Conservation (phyloP, 495 filamentous ascomycete species). For the Aspergillus mulundensis region DNA sequence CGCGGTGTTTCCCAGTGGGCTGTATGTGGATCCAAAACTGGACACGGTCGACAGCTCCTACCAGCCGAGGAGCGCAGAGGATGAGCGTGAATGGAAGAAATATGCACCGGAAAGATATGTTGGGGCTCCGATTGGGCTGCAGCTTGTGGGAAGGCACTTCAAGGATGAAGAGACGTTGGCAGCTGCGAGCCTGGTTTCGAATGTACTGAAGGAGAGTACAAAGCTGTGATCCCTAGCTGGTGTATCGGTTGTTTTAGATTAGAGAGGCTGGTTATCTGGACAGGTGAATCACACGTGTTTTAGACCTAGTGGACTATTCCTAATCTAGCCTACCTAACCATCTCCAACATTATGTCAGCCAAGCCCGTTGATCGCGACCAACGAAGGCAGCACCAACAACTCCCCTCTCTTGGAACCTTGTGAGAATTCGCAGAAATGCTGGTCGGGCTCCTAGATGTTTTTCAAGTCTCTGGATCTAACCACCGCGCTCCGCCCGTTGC, state of each 20-base stretch:
- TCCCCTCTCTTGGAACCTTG: neutral
- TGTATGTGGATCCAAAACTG: conserved; percentile 40
- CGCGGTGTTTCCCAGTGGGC: conserved; percentile 50
- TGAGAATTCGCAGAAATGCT: conserved; percentile 37
- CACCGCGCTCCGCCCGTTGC: conserved; percentile 84
- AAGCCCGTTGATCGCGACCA: neutral
- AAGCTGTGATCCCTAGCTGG: neutral
- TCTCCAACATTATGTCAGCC: conserved; percentile 12
- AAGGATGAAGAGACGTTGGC: conserved; percentile 41
- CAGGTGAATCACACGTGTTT: too few species aligned
- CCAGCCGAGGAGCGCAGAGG: conserved; percentile 26
- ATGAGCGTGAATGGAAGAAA: conserved; percentile 39
- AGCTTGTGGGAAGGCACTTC: conserved; percentile 46
- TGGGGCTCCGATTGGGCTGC: conserved; percentile 48
- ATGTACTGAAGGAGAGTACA: conserved; percentile 16
- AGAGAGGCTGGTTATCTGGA: neutral
- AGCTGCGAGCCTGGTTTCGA: conserved; percentile 30
- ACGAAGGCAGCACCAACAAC: neutral
- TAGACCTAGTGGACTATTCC: too few species aligned
- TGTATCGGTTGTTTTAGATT: neutral
- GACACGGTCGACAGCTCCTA: conserved; percentile 28
- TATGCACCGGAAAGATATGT: conserved; percentile 34
- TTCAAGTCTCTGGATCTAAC: conserved; percentile 92
- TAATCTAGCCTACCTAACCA: too few species aligned
- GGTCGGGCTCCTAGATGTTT: conserved; percentile 68